Percentiles rank a stretch among this genome's conserved stretches.
phyloP scores from a whole-genome alignment of 345 rosid genomes.

The Syzygium aqueum region DNA sequence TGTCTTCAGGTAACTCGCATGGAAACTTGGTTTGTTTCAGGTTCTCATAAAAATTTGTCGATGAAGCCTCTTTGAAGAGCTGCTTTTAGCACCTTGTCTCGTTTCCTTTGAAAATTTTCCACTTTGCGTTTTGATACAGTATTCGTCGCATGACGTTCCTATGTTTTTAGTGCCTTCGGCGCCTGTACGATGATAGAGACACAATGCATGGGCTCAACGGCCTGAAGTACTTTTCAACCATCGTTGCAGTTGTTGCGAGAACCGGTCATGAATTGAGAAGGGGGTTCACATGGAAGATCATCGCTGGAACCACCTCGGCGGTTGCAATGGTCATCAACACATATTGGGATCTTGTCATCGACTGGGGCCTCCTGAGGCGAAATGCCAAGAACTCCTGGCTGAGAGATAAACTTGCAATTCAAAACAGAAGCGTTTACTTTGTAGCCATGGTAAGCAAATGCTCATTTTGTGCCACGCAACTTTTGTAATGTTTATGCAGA shows the following conservation, averaged over 20 bases:
- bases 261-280: constrained; percentile 21
- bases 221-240: constrained; percentile 53
- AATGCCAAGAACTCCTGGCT: constrained; percentile 67
- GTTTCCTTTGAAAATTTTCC: no score
- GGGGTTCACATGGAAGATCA: constrained; percentile 26
- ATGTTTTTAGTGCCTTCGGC: constrained; percentile 44
- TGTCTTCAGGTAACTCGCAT: constrained; percentile 41
- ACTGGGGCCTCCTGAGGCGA: constrained; percentile 69
- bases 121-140: background rate
- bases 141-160: background rate
- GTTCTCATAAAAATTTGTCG: background rate
- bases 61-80: no score
- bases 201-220: constrained; percentile 32
- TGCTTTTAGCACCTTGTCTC: no score
- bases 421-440: constrained; percentile 49
- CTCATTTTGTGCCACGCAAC: background rate
- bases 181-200: constrained; percentile 48
- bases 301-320: constrained; percentile 42
- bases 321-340: constrained; percentile 43
- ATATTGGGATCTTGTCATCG: constrained; percentile 67
- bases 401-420: constrained; percentile 63
- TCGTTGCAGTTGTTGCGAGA: constrained; percentile 45
- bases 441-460: constrained; percentile 48
- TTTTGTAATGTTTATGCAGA: background rate
- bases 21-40: background rate